A percentile compares a stretch with the other conserved stretches of the same genome.
phyloP scores from a whole-genome alignment of 1,139 yeast species.

The Magnusiomyces paraingens region DNA sequence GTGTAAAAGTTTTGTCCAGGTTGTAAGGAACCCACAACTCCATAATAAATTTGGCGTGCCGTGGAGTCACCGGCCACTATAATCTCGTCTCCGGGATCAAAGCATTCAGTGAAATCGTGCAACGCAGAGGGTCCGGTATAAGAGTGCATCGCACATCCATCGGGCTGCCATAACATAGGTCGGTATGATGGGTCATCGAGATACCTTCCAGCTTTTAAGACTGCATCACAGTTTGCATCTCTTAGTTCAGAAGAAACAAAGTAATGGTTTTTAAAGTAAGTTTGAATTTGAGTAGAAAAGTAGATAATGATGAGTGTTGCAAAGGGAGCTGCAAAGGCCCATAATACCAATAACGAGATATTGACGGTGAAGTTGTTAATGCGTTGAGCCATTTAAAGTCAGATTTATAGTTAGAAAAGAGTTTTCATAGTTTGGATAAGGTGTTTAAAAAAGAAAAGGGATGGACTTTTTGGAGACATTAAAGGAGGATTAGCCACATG shows the following conservation, averaged over 20 bases:
- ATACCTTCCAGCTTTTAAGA: not conserved
- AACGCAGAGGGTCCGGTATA: not conserved
- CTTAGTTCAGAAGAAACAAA: not conserved
- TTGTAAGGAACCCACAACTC: constrained; percentile 1
- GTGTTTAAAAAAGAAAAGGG: too few relatives aligned
- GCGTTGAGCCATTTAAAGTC: too few relatives aligned
- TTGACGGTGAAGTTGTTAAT: too few relatives aligned
- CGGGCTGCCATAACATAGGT: not conserved
- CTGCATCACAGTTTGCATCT: not conserved
- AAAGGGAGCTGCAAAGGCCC: not conserved
- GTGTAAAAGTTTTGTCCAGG: not conserved
- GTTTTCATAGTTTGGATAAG: too few relatives aligned
- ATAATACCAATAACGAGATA: not conserved
- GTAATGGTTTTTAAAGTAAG: not conserved
- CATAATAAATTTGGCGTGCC: constrained; percentile 17
- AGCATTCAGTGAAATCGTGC: not conserved
- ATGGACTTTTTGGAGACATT: too few relatives aligned
- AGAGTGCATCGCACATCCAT: not conserved
- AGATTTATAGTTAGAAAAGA: too few relatives aligned
- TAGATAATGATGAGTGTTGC: not conserved
- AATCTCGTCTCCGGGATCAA: not conserved
- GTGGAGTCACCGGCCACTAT: constrained; percentile 16
- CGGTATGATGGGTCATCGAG: not conserved
- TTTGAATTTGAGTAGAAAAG: not conserved
- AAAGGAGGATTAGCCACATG: too few relatives aligned